Evolutionary conservation across 208 protist species (phyloP).

Genomic region (Naegleria fowleri): DNA sequence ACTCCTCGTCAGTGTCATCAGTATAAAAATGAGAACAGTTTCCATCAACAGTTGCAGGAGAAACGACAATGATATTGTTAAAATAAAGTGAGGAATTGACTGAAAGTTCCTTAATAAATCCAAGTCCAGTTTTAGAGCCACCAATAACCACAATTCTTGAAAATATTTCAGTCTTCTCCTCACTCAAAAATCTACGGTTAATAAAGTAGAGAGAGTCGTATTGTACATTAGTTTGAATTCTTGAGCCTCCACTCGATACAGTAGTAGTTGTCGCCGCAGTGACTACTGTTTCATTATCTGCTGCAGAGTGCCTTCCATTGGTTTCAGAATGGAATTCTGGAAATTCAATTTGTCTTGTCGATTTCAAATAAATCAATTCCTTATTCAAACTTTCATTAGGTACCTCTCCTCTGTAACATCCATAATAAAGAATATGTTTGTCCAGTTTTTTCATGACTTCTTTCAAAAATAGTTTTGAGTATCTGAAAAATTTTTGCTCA

Average conservation of each 20-base stretch:
- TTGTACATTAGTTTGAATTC: background rate
- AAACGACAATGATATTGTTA: constrained; percentile 73
- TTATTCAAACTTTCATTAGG: background rate
- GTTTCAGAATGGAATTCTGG: background rate
- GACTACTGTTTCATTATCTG: background rate
- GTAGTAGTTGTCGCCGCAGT: background rate
- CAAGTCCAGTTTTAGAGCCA: constrained; percentile 64
- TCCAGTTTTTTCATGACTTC: constrained; percentile 3
- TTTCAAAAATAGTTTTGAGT: background rate
- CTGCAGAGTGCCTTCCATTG: background rate
- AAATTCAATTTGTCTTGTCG: constrained; percentile 16
- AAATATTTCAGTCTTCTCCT: constrained; percentile 64
- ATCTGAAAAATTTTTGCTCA: background rate
- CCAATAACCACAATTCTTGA: constrained; percentile 73
- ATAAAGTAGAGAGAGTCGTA: constrained; percentile 55
- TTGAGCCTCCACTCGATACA: background rate
- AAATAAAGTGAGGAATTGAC: constrained; percentile 67
- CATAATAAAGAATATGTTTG: constrained; percentile 9
- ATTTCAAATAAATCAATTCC: background rate
- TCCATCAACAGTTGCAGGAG: constrained; percentile 70
- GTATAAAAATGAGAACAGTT: constrained; percentile 66
- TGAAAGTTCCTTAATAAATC: constrained; percentile 65
- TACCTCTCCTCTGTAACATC: background rate
- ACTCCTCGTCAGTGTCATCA: constrained; percentile 52
- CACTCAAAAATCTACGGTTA: constrained; percentile 61